Percentiles rank a stretch among this genome's conserved stretches.
Evolutionary conservation across 148 eudicot genomes (phyloP).

Genomic region (Gaultheria prostrata): DNA sequence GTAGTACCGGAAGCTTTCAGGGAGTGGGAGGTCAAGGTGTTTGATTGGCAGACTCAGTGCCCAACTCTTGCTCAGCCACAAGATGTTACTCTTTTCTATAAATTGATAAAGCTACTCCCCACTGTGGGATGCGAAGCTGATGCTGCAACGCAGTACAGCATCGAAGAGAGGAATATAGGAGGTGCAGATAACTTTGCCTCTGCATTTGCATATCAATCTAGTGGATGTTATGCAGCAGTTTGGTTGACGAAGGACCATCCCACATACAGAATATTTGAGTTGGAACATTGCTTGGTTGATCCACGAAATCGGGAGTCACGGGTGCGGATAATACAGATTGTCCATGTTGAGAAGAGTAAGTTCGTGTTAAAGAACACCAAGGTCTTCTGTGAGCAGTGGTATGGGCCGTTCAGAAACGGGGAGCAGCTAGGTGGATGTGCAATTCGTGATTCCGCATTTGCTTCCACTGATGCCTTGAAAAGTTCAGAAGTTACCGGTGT

Average conservation of each 20-base stretch:
- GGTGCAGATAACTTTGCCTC: constrained; percentile 27
- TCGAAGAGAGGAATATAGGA: constrained; percentile 47
- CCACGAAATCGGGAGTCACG: constrained; percentile 73
- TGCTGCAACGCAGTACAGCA: constrained; percentile 71
- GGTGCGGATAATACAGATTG: constrained; percentile 65
- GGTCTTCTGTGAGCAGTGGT: constrained; percentile 93
- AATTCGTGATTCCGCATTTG: constrained; percentile 85
- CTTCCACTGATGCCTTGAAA: constrained; percentile 53
- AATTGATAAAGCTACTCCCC: constrained; percentile 71
- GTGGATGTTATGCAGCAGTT: constrained; percentile 72
- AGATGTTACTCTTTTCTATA: constrained; percentile 38
- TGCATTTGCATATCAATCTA: constrained; percentile 61
- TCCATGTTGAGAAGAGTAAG: constrained; percentile 39
- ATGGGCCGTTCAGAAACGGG: constrained; percentile 94
- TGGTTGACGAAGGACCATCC: constrained; percentile 36
- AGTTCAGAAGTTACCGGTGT: constrained; percentile 51
- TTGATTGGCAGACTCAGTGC: constrained; percentile 99
- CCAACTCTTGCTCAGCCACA: constrained; percentile 70
- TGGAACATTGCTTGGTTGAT: constrained; percentile 88
- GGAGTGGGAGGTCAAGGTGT: constrained; percentile 93
- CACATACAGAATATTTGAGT: constrained; percentile 42
- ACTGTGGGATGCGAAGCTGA: constrained; percentile 99
- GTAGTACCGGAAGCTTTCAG: constrained; percentile 87
- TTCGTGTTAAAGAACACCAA: constrained; percentile 40
- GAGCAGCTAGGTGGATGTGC: constrained; percentile 97